Evolutionary conservation across 352 stramenopile species (phyloP).

Genomic region (Aphanomyces cochlioides): DNA sequence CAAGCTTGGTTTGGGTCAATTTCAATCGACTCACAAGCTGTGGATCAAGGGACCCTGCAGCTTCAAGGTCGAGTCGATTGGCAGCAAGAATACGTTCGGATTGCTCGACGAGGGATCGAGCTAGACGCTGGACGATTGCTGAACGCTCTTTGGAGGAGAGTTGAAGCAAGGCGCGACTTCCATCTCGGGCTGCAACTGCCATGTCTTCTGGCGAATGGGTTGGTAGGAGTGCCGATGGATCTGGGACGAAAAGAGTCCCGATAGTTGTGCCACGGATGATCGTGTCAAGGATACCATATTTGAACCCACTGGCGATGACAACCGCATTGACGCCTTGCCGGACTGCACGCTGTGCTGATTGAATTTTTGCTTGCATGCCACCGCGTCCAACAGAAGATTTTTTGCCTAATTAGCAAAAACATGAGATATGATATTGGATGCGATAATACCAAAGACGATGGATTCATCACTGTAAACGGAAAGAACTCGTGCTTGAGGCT

Average conservation of each 20-base stretch:
- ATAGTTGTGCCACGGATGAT: conserved; percentile 81
- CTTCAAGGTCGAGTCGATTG: conserved; percentile 89
- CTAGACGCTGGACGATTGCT: conserved; percentile 86
- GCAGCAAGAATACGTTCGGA: conserved; percentile 86
- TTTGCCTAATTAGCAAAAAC: conserved; percentile 33
- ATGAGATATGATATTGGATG: background rate
- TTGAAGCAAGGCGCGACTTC: conserved; percentile 84
- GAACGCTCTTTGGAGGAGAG: conserved; percentile 83
- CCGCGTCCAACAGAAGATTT: conserved; percentile 85
- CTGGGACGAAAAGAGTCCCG: conserved; percentile 81
- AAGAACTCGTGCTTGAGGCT: conserved; percentile 76
- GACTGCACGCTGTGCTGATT: conserved; percentile 85
- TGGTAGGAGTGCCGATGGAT: conserved; percentile 43
- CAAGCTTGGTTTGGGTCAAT: conserved; percentile 91
- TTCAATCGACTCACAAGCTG: conserved; percentile 69
- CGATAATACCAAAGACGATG: conserved; percentile 55
- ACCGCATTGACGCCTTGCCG: conserved; percentile 86
- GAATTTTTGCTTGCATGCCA: conserved; percentile 95
- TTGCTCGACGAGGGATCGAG: conserved; percentile 74
- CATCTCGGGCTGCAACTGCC: conserved; percentile 74
- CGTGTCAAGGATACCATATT: conserved; percentile 89
- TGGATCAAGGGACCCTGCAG: conserved; percentile 61
- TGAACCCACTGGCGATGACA: conserved; percentile 91
- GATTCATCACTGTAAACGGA: conserved; percentile 54
- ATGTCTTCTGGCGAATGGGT: conserved; percentile 68